Evolutionary conservation across 768 basidiomycete genomes (phyloP), one percentile per base, ranked within the genome.

Genomic region (Cantharellus anzutake): DNA sequence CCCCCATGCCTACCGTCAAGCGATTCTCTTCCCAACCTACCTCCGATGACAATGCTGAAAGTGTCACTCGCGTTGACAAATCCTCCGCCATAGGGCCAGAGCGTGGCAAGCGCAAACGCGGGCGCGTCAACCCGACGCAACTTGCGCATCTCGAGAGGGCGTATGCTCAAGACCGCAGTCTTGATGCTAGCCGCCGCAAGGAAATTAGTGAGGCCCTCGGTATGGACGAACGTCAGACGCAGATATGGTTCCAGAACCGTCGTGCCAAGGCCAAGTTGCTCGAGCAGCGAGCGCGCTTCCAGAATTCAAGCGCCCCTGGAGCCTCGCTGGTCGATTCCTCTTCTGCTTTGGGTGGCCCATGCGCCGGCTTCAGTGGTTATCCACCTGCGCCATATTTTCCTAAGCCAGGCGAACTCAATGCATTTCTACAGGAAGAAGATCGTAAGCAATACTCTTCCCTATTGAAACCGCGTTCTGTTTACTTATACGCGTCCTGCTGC

Each of bases 241-340:
- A 89, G 70, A 84, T 90, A 53, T 89, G 87, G 87, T 89, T 88
- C 65, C 86, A 89, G 68, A 89, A 89, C 67, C 75, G 87, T 61
- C 83, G 87, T 2, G 87, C 87, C 48, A 90, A 90, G 68, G 85
- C 84, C 2, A 89, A 86, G 66, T 70, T 83, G 5, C 79, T 77
- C 60, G 80, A 81, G 50, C 40, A 57, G 37, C 53, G 63, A 35
- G 56, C 52, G 37, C 60, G 50, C 5, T 39, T 44, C 20, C 56
- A 42, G 48, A 42, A 51, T 50, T 56, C 44, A 37, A 42, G 55
- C 37, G 58, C 62, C 39, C 38, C 55, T 29, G 20, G 20, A 29
- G 20, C 20, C 20, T 29, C 20, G 20, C 20, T 29, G 20, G 20
- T 29, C 34, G 39, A 7, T 57, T 57, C 39, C 39, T 60, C 53